Base-by-base conservation (phyloP, 257 asterid genomes). In the Solanum chiquidenum region DNA sequence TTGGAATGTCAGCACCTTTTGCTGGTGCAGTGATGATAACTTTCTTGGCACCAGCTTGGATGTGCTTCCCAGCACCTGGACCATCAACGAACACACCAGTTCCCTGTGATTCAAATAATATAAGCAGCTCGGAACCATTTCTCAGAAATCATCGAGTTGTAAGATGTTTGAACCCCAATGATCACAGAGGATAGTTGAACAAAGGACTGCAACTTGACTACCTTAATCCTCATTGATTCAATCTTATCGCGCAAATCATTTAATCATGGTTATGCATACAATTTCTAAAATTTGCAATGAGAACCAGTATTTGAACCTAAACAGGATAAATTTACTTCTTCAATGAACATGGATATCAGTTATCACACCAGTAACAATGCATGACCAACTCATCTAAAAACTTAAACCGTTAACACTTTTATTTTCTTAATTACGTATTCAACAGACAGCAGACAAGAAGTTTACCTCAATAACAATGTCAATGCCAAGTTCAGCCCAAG, bases 1-100 rank as follows among this genome's bases (percentile, higher is more conserved):
- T 96, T 8, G 98, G 99, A 68, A 96, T 96, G 72, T 96, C 98
- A 71, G 98, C 98, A 33, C 98, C 99, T 88, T 96, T 96, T 4
- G 99, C 98, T 12, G 99, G 99, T 62, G 99, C 98, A 38, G 99
- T 96, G 88, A 96, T 96, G 74, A 96, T 91, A 71, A 96, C 99
- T 93, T 96, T 96, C 95, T 95, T 94, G 33, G 98, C 99, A 69
- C 99, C 99, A 7, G 98, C 99, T 91, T 95, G 98, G 94, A 96
- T 92, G 88, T 96, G 99, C 92, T 96, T 95, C 55, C 99, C 98
- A 1, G 99, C 99, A 79, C 99, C 98, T 3, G 99, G 99, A 12
- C 99, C 98, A 85, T 95, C 99, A 71, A 95, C 98, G 7, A 96
- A 96, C 52, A 95, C 99, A 83, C 98, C 98, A 0, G 98, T 96